A percentile compares a stretch with the other conserved stretches of the same genome.
phyloP scores from a whole-genome alignment of 768 basidiomycete species.

The Nidularia pulvinata region DNA sequence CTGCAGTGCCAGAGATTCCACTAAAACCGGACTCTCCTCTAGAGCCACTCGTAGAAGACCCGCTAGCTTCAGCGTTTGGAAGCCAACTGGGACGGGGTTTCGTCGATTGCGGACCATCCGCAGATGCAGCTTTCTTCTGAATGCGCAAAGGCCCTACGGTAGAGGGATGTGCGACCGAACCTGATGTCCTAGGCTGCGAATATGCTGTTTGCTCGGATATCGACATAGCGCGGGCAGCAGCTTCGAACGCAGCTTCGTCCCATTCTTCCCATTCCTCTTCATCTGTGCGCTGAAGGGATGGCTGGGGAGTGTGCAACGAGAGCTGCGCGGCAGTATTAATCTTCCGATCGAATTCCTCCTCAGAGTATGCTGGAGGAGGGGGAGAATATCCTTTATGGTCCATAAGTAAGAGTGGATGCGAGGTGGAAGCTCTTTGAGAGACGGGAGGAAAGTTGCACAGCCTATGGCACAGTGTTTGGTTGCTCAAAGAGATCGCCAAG shows the following conservation, averaged over 20 bases:
- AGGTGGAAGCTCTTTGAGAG: too few relatives aligned
- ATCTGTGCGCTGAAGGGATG: constrained; percentile 12
- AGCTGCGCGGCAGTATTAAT: constrained; percentile 35
- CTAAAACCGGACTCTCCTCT: too few relatives aligned
- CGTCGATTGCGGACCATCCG: constrained; percentile 1
- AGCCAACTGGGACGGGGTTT: constrained; percentile 12
- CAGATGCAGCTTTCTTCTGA: constrained; percentile 20
- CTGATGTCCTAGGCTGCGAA: too few relatives aligned
- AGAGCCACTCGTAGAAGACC: too few relatives aligned
- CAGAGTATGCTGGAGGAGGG: constrained; percentile 46
- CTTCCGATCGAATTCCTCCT: constrained; percentile 56
- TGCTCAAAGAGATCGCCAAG: too few relatives aligned
- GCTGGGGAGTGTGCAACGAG: constrained; percentile 29
- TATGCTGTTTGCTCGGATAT: too few relatives aligned
- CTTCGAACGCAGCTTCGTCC: constrained; percentile 36
- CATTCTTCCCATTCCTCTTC: constrained; percentile 51
- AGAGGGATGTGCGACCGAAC: not conserved
- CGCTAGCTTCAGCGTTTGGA: not conserved
- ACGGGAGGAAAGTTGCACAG: too few relatives aligned
- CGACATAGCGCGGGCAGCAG: too few relatives aligned
- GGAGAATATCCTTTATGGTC: constrained; percentile 11
- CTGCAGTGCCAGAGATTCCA: too few relatives aligned
- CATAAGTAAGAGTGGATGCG: too few relatives aligned
- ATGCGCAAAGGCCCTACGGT: constrained; percentile 31
- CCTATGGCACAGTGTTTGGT: too few relatives aligned